Base-by-base conservation (phyloP, 176 grass and related monocot species). In the Pharus latifolius region DNA sequence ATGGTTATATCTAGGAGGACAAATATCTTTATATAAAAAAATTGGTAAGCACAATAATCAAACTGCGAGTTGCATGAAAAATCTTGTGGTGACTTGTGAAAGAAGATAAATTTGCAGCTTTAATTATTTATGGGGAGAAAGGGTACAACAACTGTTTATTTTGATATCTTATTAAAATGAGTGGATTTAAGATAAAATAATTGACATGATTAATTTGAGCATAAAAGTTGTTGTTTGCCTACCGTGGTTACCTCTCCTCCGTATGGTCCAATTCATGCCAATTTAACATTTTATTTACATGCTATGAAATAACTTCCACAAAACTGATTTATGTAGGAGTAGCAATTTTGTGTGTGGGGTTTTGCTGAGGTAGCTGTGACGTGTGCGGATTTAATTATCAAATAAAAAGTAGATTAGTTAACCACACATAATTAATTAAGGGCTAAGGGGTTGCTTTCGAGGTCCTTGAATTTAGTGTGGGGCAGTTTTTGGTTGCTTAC, bases 381-480 rank as follows among this genome's bases (percentile, higher is more conserved):
- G 64, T 56, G 41, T 5, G 59, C 5, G 24, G 77, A 75, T 70
- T n/a, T 40, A 80, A 65, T 64, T 69, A 70, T 55, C 53, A 47
- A 15, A 73, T 69, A 48, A n/a, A n/a, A n/a, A n/a, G n/a, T n/a
- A n/a, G n/a, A n/a, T n/a, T n/a, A n/a, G n/a, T 79, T 69, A 46
- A 64, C 76, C 56, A 80, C 63, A 29, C 49, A n/a, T n/a, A n/a
- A n/a, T n/a, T n/a, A 70, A 56, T 65, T 62, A 67, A 50, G 74
- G 47, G 50, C 45, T 50, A 64, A 73, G 76, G 33, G 35, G 83
- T 76, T 70, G 77, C 71, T 85, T 70, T 80, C 83, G 57, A 75
- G 83, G 64, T 34, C 83, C 77, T 80, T 85, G 70, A 80, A 70
- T 85, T 85, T 80, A 80, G 77, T 85, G 76, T 41, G 55, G 46